Evolutionary conservation across 176 grass and related monocot species (phyloP).

Genomic region (Neostapfia colusana): DNA sequence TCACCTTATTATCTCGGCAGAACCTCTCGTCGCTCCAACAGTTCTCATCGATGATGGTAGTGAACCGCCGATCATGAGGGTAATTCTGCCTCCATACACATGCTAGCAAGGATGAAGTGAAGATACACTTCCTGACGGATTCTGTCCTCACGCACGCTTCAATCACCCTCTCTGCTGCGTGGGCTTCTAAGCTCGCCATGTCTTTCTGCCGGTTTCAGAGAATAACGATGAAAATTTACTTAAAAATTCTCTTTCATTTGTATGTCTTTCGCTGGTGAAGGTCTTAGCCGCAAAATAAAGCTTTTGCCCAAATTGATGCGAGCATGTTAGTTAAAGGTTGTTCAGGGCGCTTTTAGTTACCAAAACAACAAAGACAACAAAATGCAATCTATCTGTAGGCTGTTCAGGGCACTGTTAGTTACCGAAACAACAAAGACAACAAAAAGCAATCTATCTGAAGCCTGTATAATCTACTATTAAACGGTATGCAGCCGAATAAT

Average conservation of each 20-base stretch:
- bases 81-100: slow-evolving; percentile 73
- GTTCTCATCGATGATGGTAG: slow-evolving; percentile 78
- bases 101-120: slow-evolving; percentile 82
- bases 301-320: neutral
- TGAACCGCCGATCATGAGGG: slow-evolving; percentile 44
- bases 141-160: slow-evolving; percentile 79
- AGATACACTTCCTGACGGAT: slow-evolving; percentile 83
- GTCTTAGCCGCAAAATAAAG: neutral
- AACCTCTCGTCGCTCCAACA: slow-evolving; percentile 95
- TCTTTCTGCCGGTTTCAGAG: slow-evolving; percentile 56
- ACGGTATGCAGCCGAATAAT: neutral
- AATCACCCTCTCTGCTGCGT: slow-evolving; percentile 82
- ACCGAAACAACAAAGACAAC: neutral
- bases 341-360: neutral
- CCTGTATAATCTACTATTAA: too few relatives aligned
- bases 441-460: neutral
- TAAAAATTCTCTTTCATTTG: neutral
- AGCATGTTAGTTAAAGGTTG: neutral
- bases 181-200: slow-evolving; percentile 76
- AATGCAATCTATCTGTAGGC: neutral
- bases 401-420: neutral
- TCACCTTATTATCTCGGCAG: slow-evolving; percentile 90
- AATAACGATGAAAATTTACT: neutral
- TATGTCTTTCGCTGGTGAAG: neutral
- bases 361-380: neutral